phyloP scores from a whole-genome alignment of 495 filamentous ascomycete species.

The Hypoxylon subgilvum region DNA sequence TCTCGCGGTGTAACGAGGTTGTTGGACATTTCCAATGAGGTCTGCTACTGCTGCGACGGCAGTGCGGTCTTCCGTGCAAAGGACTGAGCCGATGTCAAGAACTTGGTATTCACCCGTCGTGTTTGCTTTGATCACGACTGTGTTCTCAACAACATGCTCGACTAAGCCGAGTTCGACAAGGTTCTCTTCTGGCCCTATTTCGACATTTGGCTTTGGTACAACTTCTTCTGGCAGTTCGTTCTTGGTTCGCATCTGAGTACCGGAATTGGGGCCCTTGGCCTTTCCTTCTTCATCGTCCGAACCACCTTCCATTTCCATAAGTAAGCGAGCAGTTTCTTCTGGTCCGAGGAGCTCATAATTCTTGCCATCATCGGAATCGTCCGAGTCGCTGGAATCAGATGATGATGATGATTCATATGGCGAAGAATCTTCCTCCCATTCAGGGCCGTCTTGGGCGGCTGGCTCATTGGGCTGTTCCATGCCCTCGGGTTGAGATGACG shows the following conservation, averaged over 20 bases:
- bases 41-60: slow-evolving; percentile 82
- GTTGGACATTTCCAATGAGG: slow-evolving; percentile 78
- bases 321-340: slow-evolving; percentile 76
- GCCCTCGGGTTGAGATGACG: slow-evolving; percentile 11
- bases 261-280: slow-evolving; percentile 45
- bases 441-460: slow-evolving; percentile 43
- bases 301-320: slow-evolving; percentile 75
- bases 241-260: slow-evolving; percentile 65
- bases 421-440: slow-evolving; percentile 71
- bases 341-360: slow-evolving; percentile 74
- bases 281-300: slow-evolving; percentile 72
- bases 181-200: slow-evolving; percentile 73
- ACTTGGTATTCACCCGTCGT: slow-evolving; percentile 80
- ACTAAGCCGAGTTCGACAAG: slow-evolving; percentile 75
- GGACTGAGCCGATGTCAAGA: slow-evolving; percentile 78
- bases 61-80: slow-evolving; percentile 77
- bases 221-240: slow-evolving; percentile 74
- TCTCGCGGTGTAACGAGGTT: slow-evolving; percentile 79
- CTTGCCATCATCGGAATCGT: slow-evolving; percentile 67
- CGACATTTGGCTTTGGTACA: slow-evolving; percentile 74
- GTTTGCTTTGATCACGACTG: slow-evolving; percentile 79
- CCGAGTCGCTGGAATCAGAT: slow-evolving; percentile 58
- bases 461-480: slow-evolving; percentile 14
- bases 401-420: slow-evolving; percentile 55
- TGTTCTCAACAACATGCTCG: slow-evolving; percentile 74